Conservation (phyloP, 768 basidiomycete species). For the Leccinum fibrillosum region DNA sequence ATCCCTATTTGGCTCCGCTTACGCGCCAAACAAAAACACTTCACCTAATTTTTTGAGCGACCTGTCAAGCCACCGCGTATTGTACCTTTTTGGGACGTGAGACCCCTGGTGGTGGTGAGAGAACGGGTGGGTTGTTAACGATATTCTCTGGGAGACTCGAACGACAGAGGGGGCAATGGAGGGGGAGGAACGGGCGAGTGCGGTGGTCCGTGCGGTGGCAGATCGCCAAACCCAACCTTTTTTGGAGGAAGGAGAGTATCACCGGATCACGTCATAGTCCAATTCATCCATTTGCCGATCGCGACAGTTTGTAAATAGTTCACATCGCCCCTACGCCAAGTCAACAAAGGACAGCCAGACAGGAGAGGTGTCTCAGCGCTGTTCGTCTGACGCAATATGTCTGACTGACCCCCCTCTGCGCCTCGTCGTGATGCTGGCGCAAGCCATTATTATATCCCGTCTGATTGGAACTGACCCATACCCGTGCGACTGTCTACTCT, state of each 20-base stretch:
- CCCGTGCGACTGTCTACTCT: not conserved
- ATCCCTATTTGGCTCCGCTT: slow-evolving; percentile 42
- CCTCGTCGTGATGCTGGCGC: not conserved
- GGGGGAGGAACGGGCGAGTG: not conserved
- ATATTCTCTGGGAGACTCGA: not conserved
- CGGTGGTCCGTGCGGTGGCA: slow-evolving; percentile 32
- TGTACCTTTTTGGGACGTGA: slow-evolving; percentile 4
- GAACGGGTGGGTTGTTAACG: not conserved
- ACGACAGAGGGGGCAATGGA: not conserved
- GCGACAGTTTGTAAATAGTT: slow-evolving; percentile 20
- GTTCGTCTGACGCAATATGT: not conserved
- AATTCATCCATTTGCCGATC: slow-evolving; percentile 32
- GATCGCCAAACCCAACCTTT: slow-evolving; percentile 17
- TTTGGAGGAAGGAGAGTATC: slow-evolving; percentile 11
- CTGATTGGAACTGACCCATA: not conserved
- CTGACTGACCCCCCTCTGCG: not conserved
- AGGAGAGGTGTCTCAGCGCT: not conserved
- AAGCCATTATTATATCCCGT: slow-evolving; percentile 4
- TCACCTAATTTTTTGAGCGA: slow-evolving; percentile 29
- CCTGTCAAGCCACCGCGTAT: slow-evolving; percentile 11
- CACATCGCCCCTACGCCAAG: slow-evolving; percentile 3
- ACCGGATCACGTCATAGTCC: slow-evolving; percentile 33
- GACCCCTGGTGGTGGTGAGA: slow-evolving; percentile 6
- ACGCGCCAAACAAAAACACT: slow-evolving; percentile 37
- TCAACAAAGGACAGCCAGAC: not conserved